These are phyloP conservation scores for Cutaneotrichosporon mucoides DNA, from an alignment of 1,284 basidiomycete genomes.

Conservation along the genomic window DNA sequence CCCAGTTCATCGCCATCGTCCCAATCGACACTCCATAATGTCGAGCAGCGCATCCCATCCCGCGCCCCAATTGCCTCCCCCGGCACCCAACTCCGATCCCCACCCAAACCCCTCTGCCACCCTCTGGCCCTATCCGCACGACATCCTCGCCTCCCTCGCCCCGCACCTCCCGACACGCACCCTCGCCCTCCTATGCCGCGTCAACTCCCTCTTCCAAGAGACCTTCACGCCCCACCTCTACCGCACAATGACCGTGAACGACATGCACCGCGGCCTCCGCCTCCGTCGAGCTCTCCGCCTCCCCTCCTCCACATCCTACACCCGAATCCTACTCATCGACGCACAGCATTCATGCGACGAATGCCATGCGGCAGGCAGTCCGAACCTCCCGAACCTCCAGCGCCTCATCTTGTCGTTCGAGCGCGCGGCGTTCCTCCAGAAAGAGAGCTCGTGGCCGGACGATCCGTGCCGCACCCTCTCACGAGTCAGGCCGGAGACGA, in stretches of 20 bases:
- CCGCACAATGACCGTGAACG: neutral
- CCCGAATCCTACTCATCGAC: neutral
- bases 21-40: too few relatives aligned
- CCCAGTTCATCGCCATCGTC: too few relatives aligned
- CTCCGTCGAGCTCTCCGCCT: neutral
- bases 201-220: neutral
- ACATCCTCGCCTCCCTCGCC: neutral
- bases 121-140: neutral
- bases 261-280: neutral
- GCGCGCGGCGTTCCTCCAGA: neutral
- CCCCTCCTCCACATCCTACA: neutral
- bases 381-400: neutral
- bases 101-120: too few relatives aligned
- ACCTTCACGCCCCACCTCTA: neutral
- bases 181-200: neutral
- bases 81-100: too few relatives aligned
- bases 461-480: conserved; percentile 1
- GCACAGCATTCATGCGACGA: neutral
- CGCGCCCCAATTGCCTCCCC: too few relatives aligned
- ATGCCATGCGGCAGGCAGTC: neutral
- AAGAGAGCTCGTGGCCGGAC: neutral
- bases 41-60: too few relatives aligned
- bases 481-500: neutral
- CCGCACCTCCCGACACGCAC: neutral
- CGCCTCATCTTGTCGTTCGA: neutral